A percentile compares a stretch with the other conserved stretches of the same genome.
Conservation (phyloP, 345 rosid genomes). For the Melaleuca quinquenervia region DNA sequence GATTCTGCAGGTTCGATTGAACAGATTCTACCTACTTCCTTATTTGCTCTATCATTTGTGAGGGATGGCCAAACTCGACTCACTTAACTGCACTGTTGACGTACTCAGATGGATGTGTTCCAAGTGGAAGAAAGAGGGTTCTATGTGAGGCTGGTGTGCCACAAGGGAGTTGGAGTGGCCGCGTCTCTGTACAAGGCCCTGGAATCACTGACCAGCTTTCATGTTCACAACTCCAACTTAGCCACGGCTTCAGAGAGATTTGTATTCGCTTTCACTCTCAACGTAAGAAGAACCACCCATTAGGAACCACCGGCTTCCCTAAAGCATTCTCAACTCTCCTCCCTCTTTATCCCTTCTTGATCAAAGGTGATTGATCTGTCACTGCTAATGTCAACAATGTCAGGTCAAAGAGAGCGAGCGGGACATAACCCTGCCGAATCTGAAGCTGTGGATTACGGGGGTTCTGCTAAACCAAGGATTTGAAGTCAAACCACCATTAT, state of each 20-base stretch:
- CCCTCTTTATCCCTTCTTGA: background rate
- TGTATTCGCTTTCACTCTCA: conserved; percentile 44
- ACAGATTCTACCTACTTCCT: background rate
- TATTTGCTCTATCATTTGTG: background rate
- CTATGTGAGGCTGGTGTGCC: conserved; percentile 50
- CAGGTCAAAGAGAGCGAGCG: conserved; percentile 44
- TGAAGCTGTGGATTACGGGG: conserved; percentile 63
- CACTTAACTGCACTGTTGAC: background rate
- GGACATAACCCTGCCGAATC: conserved; percentile 41
- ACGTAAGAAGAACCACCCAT: conserved; percentile 17
- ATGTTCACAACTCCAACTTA: conserved; percentile 58
- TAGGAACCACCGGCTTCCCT: background rate
- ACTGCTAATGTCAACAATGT: background rate
- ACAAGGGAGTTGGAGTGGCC: conserved; percentile 49
- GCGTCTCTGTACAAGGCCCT: conserved; percentile 59
- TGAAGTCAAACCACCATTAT: conserved; percentile 11
- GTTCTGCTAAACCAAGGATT: conserved; percentile 79
- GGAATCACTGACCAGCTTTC: conserved; percentile 60
- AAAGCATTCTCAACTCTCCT: background rate
- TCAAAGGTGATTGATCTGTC: background rate
- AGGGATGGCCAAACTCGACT: background rate
- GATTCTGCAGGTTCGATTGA: conserved; percentile 38
- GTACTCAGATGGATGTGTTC: conserved; percentile 41
- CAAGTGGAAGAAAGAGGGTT: conserved; percentile 72
- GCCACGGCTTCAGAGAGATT: conserved; percentile 38